Evolutionary conservation across 768 basidiomycete genomes (phyloP), one percentile per base, ranked within the genome.

Genomic region (Rhizopogon roseolus): DNA sequence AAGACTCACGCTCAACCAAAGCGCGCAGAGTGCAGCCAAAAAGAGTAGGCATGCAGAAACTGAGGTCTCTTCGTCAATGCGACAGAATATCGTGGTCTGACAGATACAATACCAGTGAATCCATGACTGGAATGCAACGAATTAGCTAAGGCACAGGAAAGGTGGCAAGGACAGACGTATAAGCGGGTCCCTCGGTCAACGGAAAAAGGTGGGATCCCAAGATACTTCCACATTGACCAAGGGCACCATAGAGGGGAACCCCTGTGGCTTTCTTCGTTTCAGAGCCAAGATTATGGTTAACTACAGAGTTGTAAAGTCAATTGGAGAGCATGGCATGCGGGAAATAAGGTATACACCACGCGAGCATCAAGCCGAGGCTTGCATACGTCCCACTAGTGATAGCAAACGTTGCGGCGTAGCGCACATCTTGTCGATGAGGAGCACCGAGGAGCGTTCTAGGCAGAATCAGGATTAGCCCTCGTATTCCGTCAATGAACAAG

Each of bases 361-460:
- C 75, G 25, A 77, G 67, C 51, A 75, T 59, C 44, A 79, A 64
- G 13, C 76, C 77, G n/a, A 81, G 67, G 27, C 70, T 70, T 5
- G 75, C 64, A 55, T 79, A 78, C 4, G 76, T 77, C 46, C 77
- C 77, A 17, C 71, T 65, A 0, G 75, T 72, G 43, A 80, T 69
- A 46, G 65, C 73, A 62, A 80, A 79, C 9, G 71, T 73, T 14
- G 77, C 74, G 39, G 77, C 71, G 49, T 81, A 80, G 16, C 73
- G 73, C 13, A 74, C 64, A 44, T 73, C 65, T 38, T 65, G 62
- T 38, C 66, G 65, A 9, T 70, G 53, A 1, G 60, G 43, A 6
- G 71, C 67, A 9, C 62, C 54, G 10, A 79, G 62, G 7, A 79
- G 61, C 16, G 80, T 62, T 53, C 59, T 62, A 32, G 41, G 45